These are phyloP conservation scores for Endothia cerciana DNA, from an alignment of 2,329 filamentous ascomycete genomes.

Conservation along the genomic window DNA sequence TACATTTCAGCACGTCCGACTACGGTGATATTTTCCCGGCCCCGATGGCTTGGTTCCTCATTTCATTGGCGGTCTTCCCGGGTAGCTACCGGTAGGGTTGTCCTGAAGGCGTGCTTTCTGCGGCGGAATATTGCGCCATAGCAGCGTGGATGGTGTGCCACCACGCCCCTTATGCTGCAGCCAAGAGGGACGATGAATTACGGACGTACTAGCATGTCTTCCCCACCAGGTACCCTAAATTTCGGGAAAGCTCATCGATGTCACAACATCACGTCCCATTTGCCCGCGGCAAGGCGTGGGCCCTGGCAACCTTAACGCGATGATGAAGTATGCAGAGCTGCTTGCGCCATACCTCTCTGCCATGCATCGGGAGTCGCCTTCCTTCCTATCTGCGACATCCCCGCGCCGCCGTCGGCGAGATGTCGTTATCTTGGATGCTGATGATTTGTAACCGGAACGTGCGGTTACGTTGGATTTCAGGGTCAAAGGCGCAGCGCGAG, in stretches of 20 bases:
- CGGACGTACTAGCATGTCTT: neutral
- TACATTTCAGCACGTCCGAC: neutral
- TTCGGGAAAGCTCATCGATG: neutral
- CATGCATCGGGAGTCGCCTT: constrained; percentile 24
- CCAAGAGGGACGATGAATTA: constrained; percentile 4
- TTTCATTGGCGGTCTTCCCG: neutral
- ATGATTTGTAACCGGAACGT: constrained; percentile 16
- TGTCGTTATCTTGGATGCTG: constrained; percentile 23
- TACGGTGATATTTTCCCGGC: neutral
- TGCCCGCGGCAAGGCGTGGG: constrained; percentile 12
- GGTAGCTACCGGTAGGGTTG: neutral
- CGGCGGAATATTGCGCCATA: constrained; percentile 28
- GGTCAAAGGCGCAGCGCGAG: neutral
- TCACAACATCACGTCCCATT: neutral
- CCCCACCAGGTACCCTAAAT: neutral
- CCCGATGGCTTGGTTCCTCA: neutral
- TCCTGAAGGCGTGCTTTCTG: constrained; percentile 3
- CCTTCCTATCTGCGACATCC: constrained; percentile 16
- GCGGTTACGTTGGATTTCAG: neutral
- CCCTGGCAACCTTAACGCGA: constrained; percentile 16
- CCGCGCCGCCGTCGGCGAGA: constrained; percentile 21
- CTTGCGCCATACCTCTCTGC: constrained; percentile 27
- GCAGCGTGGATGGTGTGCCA: constrained; percentile 23
- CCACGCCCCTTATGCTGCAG: constrained; percentile 21
- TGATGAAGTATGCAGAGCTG: constrained; percentile 26